Percentiles rank a stretch among this genome's conserved stretches.
Evolutionary conservation across 2,329 filamentous ascomycete genomes (phyloP).

Genomic region (Pseudogymnoascus sp.): DNA sequence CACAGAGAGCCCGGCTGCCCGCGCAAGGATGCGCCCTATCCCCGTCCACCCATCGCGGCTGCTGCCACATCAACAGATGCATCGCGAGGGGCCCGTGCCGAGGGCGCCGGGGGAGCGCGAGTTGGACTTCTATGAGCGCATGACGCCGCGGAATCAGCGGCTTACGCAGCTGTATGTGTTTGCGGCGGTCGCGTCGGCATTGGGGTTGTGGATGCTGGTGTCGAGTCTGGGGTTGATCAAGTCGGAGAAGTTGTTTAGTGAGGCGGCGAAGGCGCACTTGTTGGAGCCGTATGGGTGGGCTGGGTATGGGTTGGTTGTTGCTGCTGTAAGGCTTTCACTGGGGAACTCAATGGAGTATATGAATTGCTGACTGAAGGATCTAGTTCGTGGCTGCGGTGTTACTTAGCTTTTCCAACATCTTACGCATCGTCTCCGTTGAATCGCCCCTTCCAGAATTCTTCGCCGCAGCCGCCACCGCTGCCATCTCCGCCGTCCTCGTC

Average conservation of each 20-base stretch:
- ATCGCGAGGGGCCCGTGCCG: background rate
- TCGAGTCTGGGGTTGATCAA: slow-evolving; percentile 3
- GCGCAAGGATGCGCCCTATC: background rate
- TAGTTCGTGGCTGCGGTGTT: background rate
- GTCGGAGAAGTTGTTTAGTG: slow-evolving; percentile 8
- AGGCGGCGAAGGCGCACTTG: background rate
- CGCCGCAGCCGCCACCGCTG: background rate
- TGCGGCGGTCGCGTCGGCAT: background rate
- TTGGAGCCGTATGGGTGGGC: background rate
- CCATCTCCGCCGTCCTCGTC: background rate
- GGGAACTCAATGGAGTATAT: background rate
- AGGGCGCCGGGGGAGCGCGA: slow-evolving; percentile 2
- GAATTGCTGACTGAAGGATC: background rate
- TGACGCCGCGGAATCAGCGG: slow-evolving; percentile 1
- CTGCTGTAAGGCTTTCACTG: background rate
- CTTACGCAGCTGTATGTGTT: background rate
- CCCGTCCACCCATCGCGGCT: background rate
- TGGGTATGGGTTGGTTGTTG: background rate
- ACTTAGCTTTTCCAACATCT: background rate
- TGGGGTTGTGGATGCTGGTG: background rate
- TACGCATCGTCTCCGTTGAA: background rate
- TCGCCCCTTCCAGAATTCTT: background rate
- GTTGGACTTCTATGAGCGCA: background rate
- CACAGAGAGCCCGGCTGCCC: background rate
- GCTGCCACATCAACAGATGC: slow-evolving; percentile 1